Percentiles rank a stretch among this genome's conserved stretches.
phyloP scores from a whole-genome alignment of 2,329 filamentous ascomycete genomes.

The Cadophora sp. region DNA sequence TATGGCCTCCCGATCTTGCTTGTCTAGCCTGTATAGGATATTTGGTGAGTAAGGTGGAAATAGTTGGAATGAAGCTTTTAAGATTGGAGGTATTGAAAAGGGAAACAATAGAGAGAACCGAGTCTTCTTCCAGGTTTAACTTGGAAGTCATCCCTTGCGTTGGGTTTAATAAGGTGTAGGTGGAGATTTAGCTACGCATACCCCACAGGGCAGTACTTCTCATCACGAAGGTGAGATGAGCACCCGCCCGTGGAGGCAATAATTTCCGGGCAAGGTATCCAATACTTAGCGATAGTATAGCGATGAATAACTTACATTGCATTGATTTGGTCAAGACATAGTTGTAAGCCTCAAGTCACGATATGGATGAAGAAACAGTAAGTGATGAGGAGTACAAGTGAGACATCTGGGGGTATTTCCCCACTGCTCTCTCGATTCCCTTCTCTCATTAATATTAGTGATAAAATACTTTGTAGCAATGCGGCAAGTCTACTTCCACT shows the following conservation, averaged over 20 bases:
- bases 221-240: too few relatives aligned
- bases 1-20: not conserved
- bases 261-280: too few relatives aligned
- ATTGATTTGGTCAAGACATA: not conserved
- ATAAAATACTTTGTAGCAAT: conserved; percentile 6
- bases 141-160: too few relatives aligned
- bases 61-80: not conserved
- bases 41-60: not conserved
- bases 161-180: too few relatives aligned
- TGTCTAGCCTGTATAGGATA: not conserved
- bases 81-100: too few relatives aligned
- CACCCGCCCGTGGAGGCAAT: too few relatives aligned
- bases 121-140: too few relatives aligned
- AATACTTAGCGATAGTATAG: too few relatives aligned
- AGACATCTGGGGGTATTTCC: not conserved
- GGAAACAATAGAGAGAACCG: too few relatives aligned
- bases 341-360: not conserved
- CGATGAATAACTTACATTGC: not conserved
- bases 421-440: not conserved
- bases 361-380: not conserved
- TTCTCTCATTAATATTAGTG: not conserved
- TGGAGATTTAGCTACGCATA: too few relatives aligned
- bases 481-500: not conserved
- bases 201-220: too few relatives aligned
- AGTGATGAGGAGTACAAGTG: not conserved